Percentiles rank a stretch among this genome's conserved stretches.
phyloP scores from a whole-genome alignment of 306 rosid genomes.

The Astragalus glycyphyllos region DNA sequence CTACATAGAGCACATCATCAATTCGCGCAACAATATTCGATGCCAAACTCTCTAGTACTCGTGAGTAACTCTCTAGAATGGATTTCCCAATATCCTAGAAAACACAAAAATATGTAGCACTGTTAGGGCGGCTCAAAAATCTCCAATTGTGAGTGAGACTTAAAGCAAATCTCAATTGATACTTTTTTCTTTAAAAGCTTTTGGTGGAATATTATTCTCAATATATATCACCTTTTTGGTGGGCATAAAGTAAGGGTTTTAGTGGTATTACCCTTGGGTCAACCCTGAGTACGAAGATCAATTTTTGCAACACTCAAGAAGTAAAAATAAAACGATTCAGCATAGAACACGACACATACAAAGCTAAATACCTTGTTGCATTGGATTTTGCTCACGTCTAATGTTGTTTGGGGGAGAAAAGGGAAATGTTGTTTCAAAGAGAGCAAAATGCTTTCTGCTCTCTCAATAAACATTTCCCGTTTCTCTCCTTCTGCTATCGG shows the following conservation, averaged over 20 bases:
- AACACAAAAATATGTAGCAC: background rate
- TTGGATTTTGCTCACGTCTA: constrained; percentile 89
- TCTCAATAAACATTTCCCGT: constrained; percentile 75
- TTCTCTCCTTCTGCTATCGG: constrained; percentile 85
- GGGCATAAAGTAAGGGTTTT: too few relatives aligned
- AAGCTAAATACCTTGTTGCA: constrained; percentile 68
- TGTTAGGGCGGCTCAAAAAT: too few relatives aligned
- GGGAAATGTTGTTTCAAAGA: constrained; percentile 84
- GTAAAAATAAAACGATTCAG: background rate
- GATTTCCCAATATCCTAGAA: constrained; percentile 86
- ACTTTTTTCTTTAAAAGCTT: too few relatives aligned
- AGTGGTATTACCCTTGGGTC: too few relatives aligned
- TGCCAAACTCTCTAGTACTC: constrained; percentile 93
- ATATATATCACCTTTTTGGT: too few relatives aligned
- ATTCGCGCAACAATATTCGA: constrained; percentile 82
- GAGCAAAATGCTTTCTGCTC: constrained; percentile 76
- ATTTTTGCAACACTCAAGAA: background rate
- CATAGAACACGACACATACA: background rate
- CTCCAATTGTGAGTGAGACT: too few relatives aligned
- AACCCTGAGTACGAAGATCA: background rate
- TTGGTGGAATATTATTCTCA: too few relatives aligned
- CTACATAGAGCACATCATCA: constrained; percentile 86
- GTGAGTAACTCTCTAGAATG: constrained; percentile 86
- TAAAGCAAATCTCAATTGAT: too few relatives aligned
- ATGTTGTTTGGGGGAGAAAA: constrained; percentile 83